phyloP scores from a whole-genome alignment of 2,329 filamentous ascomycete species.

The Hypomyces perniciosus region DNA sequence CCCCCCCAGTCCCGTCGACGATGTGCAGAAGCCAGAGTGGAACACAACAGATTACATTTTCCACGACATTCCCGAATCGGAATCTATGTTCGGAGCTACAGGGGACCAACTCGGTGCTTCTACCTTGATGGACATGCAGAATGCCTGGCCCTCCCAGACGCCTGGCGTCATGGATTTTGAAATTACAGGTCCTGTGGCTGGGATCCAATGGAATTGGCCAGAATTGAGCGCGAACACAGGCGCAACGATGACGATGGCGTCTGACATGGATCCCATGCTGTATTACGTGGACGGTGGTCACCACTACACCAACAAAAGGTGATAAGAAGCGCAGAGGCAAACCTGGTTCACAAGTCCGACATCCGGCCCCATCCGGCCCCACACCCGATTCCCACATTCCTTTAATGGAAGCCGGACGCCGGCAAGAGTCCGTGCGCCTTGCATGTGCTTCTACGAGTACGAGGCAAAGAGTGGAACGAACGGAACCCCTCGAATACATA shows the following conservation, averaged over 20 bases:
- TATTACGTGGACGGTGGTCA: conserved; percentile 18
- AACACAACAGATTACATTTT: conserved; percentile 18
- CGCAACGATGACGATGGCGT: conserved; percentile 9
- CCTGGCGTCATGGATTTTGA: conserved; percentile 26
- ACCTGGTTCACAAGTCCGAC: too few relatives aligned
- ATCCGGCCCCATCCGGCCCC: too few relatives aligned
- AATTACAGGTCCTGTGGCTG: conserved; percentile 18
- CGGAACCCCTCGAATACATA: too few relatives aligned
- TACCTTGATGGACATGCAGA: conserved; percentile 20
- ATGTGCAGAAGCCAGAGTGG: conserved; percentile 22
- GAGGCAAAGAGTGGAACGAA: too few relatives aligned
- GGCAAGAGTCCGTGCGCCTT: too few relatives aligned
- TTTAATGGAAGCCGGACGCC: too few relatives aligned
- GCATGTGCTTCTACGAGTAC: too few relatives aligned
- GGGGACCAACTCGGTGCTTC: conserved; percentile 20
- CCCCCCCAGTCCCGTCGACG: conserved; percentile 20
- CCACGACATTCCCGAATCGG: conserved; percentile 14
- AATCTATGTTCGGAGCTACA: conserved; percentile 13
- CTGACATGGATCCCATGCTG: conserved; percentile 18
- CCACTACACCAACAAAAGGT: neutral
- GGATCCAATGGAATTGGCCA: conserved; percentile 25
- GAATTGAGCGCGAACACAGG: conserved; percentile 13
- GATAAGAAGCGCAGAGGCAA: neutral
- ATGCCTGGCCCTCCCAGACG: conserved; percentile 25
- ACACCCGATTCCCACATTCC: too few relatives aligned